Base-by-base conservation (phyloP, 345 rosid genomes). In the Limnanthes douglasii region DNA sequence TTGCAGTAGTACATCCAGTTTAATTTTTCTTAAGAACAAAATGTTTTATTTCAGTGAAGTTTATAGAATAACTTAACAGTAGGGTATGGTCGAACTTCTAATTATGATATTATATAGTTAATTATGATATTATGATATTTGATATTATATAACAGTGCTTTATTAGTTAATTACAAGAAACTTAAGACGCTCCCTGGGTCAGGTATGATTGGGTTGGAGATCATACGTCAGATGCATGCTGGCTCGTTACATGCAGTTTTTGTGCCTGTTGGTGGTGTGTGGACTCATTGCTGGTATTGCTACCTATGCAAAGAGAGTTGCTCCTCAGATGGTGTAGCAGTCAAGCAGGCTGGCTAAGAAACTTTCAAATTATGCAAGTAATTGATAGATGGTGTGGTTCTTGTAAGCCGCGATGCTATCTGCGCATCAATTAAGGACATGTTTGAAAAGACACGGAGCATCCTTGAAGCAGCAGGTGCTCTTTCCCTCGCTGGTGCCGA, bases 371-470 rank as follows among this genome's bases (percentile, higher is more conserved):
- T 90, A 29, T 66, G 93, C 62, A 77, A 54, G 60, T 81, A 80
- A 34, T 63, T 84, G 52, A 37, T 90, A 29, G 98, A 90, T 57
- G 98, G 98, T 29, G 72, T 90, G 8, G 96, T 90, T 53, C 98
- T 90, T 23, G 96, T 90, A 13, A 70, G 85, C 49, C 98, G 96
- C 53, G 98, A 90, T 64, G 93, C 98, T 49, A 84, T 90, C n/a
- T 84, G 98, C 61, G 98, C 94, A 21, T 90, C 98, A 16, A 90
- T 90, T 50, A 90, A 90, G 96, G 93, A 78, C 62, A 78, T 90
- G 96, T 80, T 75, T 61, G 98, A 84, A 72, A 94, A 90, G 79
- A 78, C 80, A 64, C 66, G 93, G 53, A 90, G 63, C 68, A 84
- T 84, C 50, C 45, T 90, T 37, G 96, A 90, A 61, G 94, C 98